Evolutionary conservation across 1,284 basidiomycete genomes (phyloP), one percentile per base, ranked within the genome.

Genomic region (Calocybe gambosa): DNA sequence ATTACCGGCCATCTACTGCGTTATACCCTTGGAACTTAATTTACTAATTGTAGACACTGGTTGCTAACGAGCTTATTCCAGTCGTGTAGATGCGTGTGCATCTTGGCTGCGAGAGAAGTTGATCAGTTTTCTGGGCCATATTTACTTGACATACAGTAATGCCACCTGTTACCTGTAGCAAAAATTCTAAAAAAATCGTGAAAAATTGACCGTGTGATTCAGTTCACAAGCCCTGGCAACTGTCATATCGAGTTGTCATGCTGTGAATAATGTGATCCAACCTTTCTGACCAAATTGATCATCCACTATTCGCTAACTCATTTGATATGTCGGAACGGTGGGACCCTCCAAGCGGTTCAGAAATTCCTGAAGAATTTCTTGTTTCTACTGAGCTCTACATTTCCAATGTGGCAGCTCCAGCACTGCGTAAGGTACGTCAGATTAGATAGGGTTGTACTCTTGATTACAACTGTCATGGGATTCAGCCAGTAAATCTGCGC

Each of bases 331-430:
- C 56, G 37, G 55, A 57, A 40, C 43, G 46, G 34, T 61, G 60
- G 58, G 55, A 57, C 39, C 51, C 50, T 45, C 46, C 55, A 21
- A 52, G 54, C 25, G 52, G 55, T 48, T 46, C 51, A 55, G 48
- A 57, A 31, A 31, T 47, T 42, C 48, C 52, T 19, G 52, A 60
- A 46, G 72, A 74, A 53, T 73, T 71, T 50, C 59, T 71, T 28
- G 73, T 81, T 37, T 72, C 74, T 36, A 77, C 75, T 6, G 80
- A 88, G 55, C 64, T 89, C 16, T 84, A 80, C 57, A 66, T 87
- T 31, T 78, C 82, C n/a, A 67, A 70, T 42, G 67, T 75, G 42
- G 73, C 75, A 3, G 70, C 70, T 20, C 60, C 71, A 31, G 68
- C 71, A 19, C 59, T 81, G 41, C 76, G 77, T 50, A 87, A 82